Conservation (phyloP, 176 grass and related monocot species). For the Zizania latifolia region DNA sequence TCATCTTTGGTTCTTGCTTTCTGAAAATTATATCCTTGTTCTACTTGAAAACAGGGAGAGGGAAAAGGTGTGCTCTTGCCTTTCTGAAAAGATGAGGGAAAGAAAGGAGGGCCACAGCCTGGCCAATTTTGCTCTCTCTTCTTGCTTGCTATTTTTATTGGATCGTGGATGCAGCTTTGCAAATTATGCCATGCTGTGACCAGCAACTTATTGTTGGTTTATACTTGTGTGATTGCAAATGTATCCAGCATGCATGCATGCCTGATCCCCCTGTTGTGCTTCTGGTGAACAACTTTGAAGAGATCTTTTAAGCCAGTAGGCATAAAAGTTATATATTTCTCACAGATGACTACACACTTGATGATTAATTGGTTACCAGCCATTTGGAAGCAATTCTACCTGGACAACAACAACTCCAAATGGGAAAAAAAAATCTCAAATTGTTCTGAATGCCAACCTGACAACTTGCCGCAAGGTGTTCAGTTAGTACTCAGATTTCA, state of each 20-base stretch:
- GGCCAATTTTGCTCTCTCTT: neutral
- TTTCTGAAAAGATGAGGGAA: constrained; percentile 11
- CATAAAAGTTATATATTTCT: neutral
- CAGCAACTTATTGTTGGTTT: neutral
- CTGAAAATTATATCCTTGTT: neutral
- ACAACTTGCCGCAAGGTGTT: neutral
- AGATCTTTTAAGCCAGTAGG: neutral
- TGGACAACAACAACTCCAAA: neutral
- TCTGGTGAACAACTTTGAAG: neutral
- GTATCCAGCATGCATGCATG: neutral
- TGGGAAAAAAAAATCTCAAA: neutral
- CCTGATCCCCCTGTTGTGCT: neutral
- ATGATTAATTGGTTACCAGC: neutral
- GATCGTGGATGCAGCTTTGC: neutral
- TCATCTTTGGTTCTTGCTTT: neutral
- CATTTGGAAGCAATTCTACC: neutral
- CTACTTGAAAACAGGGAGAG: neutral
- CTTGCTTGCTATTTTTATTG: neutral
- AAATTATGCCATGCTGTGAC: neutral
- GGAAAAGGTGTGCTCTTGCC: neutral
- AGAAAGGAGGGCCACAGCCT: neutral
- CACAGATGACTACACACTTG: neutral
- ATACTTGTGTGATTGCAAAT: neutral
- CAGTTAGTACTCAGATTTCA: neutral
- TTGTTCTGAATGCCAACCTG: neutral